A percentile compares a stretch with the other conserved stretches of the same genome.
Evolutionary conservation across 2,329 filamentous ascomycete genomes (phyloP).

Genomic region (Colletotrichum lindemuthianum): DNA sequence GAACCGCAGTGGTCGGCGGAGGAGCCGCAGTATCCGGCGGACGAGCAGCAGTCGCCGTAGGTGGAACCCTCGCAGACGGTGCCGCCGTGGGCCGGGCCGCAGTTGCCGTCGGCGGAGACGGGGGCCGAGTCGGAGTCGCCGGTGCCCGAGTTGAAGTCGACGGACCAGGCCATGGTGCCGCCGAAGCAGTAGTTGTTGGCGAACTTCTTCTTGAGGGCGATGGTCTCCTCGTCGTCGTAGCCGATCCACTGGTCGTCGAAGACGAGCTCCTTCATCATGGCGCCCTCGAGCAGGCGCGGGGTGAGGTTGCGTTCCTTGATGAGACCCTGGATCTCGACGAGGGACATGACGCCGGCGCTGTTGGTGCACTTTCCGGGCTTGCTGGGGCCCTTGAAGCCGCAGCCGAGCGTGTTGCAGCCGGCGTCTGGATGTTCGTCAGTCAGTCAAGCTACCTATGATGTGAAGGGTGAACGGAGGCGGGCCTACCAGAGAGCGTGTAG

Average conservation of each 20-base stretch:
- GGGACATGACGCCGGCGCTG: conserved; percentile 43
- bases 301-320: conserved; percentile 39
- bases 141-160: conserved; percentile 38
- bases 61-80: background rate
- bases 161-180: conserved; percentile 46
- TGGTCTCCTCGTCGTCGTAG: conserved; percentile 40
- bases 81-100: background rate
- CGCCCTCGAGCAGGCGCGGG: conserved; percentile 31
- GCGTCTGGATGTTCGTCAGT: no score
- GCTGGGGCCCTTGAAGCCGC: conserved; percentile 31
- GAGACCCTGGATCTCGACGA: conserved; percentile 43
- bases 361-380: conserved; percentile 44
- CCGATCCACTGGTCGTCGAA: conserved; percentile 42
- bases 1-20: background rate
- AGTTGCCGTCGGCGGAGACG: conserved; percentile 2
- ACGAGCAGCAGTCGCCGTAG: conserved; percentile 1
- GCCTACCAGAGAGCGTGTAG: conserved; percentile 45
- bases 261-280: conserved; percentile 41
- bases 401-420: no score
- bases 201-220: conserved; percentile 40
- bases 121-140: background rate
- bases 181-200: conserved; percentile 44
- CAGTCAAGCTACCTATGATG: no score
- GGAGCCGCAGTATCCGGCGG: background rate
- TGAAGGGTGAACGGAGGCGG: no score